Conservation (phyloP, 148 eudicot genomes). For the Rheum nobile region DNA sequence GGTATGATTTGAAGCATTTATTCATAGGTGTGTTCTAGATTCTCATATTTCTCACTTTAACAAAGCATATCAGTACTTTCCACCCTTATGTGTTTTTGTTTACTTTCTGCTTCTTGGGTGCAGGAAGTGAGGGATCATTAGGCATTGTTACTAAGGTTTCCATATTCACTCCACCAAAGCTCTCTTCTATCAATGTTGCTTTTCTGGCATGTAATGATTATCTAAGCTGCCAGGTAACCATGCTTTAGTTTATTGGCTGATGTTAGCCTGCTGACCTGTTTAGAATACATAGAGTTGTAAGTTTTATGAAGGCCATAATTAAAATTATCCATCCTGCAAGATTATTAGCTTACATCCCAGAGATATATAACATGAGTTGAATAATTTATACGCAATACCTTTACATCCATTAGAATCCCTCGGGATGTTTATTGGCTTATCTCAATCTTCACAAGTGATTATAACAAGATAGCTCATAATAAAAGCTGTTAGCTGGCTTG, state of each 20-base stretch:
- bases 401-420: background rate
- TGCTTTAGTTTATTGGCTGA: background rate
- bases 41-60: background rate
- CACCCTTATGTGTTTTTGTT: background rate
- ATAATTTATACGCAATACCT: background rate
- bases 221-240: conserved; percentile 76
- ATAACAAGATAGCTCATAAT: background rate
- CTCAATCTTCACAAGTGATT: background rate
- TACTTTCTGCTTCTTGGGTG: conserved; percentile 11
- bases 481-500: background rate
- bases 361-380: background rate
- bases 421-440: background rate
- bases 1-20: conserved; percentile 98
- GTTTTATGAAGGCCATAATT: background rate
- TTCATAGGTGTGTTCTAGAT: conserved; percentile 62
- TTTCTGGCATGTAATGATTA: conserved; percentile 91
- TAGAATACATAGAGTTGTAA: background rate
- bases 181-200: conserved; percentile 74
- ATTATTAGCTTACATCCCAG: background rate
- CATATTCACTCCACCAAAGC: conserved; percentile 81
- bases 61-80: background rate
- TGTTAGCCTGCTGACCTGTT: background rate
- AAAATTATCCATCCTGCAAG: background rate
- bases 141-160: conserved; percentile 88
- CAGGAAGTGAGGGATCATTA: conserved; percentile 98